phyloP scores from a whole-genome alignment of 2,329 filamentous ascomycete species.

The Xylariaceae sp. region DNA sequence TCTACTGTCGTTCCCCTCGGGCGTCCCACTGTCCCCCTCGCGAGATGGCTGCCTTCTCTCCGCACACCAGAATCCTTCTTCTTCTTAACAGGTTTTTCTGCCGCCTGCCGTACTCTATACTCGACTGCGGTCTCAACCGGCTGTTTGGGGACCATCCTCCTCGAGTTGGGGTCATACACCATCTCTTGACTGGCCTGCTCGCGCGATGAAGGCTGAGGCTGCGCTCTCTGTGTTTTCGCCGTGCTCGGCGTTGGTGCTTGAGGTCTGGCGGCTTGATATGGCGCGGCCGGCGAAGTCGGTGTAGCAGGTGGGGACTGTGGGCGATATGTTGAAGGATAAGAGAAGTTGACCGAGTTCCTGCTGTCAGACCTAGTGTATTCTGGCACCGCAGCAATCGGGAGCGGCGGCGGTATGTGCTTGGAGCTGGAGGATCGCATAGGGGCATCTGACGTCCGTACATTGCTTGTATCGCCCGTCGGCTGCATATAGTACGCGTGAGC shows the following conservation, averaged over 20 bases:
- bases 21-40: conserved; percentile 52
- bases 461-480: conserved; percentile 42
- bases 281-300: conserved; percentile 20
- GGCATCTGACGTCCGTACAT: conserved; percentile 43
- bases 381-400: conserved; percentile 21
- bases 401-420: conserved; percentile 24
- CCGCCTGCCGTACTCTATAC: conserved; percentile 37
- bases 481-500: conserved; percentile 47
- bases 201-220: conserved; percentile 19
- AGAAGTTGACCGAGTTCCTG: conserved; percentile 53
- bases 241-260: conserved; percentile 17
- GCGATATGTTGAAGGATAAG: conserved; percentile 47
- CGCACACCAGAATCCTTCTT: conserved; percentile 35
- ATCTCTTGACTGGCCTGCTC: conserved; percentile 31
- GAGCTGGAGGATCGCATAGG: conserved; percentile 36
- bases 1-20: conserved; percentile 46
- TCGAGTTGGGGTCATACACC: conserved; percentile 63
- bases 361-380: conserved; percentile 43
- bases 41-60: conserved; percentile 43
- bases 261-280: conserved; percentile 17
- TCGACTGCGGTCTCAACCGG: conserved; percentile 35
- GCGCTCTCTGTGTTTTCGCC: conserved; percentile 21
- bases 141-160: conserved; percentile 54
- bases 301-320: conserved; percentile 38
- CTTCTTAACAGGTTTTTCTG: conserved; percentile 38